Conservation (phyloP, 2,329 filamentous ascomycete genomes). For the Pseudocercospora fuligena region DNA sequence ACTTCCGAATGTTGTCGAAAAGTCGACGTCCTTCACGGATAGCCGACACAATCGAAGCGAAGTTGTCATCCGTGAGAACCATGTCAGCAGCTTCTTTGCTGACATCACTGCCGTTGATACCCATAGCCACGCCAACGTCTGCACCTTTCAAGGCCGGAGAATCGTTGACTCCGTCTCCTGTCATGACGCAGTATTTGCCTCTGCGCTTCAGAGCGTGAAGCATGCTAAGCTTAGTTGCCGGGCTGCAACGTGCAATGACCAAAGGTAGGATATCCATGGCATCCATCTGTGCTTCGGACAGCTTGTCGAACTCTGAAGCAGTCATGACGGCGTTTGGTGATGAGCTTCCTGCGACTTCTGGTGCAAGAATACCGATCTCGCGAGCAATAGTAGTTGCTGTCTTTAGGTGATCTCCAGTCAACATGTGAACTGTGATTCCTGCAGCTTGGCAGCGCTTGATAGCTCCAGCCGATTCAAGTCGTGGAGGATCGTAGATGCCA, state of each 20-base stretch:
- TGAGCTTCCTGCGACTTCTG: conserved; percentile 33
- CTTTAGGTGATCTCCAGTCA: conserved; percentile 54
- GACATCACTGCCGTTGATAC: conserved; percentile 50
- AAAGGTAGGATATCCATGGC: conserved; percentile 48
- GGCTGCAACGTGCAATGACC: conserved; percentile 53
- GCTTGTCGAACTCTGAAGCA: conserved; percentile 51
- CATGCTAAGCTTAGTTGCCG: conserved; percentile 55
- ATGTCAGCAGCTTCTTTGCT: conserved; percentile 52
- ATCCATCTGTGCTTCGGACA: conserved; percentile 51
- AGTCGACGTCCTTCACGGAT: conserved; percentile 52
- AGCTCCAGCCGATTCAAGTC: conserved; percentile 42
- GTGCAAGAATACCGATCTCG: conserved; percentile 50
- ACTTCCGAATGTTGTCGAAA: conserved; percentile 55
- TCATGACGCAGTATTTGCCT: conserved; percentile 49
- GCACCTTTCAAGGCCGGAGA: conserved; percentile 52
- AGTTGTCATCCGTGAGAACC: conserved; percentile 52
- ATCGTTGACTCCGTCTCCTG: conserved; percentile 54
- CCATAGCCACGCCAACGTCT: conserved; percentile 54
- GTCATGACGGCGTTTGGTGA: conserved; percentile 46
- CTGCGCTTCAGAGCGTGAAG: conserved; percentile 51
- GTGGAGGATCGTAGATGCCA: conserved; percentile 42
- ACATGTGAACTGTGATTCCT: conserved; percentile 56
- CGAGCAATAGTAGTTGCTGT: conserved; percentile 54
- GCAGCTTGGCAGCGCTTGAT: conserved; percentile 52
- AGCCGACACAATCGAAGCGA: conserved; percentile 51